Evolutionary conservation across 306 rosid species (phyloP).

Genomic region (Urtica urens): DNA sequence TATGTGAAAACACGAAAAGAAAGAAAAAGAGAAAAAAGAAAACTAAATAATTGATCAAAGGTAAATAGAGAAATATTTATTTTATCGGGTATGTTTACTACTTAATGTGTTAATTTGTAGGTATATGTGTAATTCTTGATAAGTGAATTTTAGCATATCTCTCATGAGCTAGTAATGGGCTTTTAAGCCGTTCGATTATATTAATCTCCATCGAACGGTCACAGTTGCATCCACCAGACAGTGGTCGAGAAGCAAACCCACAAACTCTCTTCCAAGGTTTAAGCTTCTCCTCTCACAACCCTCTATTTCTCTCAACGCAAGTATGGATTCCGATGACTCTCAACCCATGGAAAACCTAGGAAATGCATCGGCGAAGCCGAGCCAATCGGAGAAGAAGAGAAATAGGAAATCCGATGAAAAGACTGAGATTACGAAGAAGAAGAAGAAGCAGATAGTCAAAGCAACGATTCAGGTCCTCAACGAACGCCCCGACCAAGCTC

Average conservation of each 20-base stretch:
- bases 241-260: not conserved
- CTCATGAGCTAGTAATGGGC: too few species aligned
- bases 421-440: too few species aligned
- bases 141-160: too few species aligned
- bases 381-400: slow-evolving; percentile 24
- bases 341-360: slow-evolving; percentile 1
- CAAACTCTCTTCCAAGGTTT: not conserved
- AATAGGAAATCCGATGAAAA: too few species aligned
- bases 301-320: not conserved
- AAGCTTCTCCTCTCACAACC: not conserved
- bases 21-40: too few species aligned
- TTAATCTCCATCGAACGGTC: not conserved
- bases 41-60: too few species aligned
- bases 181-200: not conserved
- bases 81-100: too few species aligned
- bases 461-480: slow-evolving; percentile 38
- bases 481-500: slow-evolving; percentile 27
- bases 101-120: too few species aligned
- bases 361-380: too few species aligned
- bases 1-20: too few species aligned
- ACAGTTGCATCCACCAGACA: not conserved
- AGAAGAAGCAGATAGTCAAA: slow-evolving; percentile 26
- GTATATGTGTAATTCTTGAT: too few species aligned
- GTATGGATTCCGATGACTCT: slow-evolving; percentile 42
- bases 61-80: too few species aligned